phyloP scores from a whole-genome alignment of 768 basidiomycete genomes.

The Podaxis sp. region DNA sequence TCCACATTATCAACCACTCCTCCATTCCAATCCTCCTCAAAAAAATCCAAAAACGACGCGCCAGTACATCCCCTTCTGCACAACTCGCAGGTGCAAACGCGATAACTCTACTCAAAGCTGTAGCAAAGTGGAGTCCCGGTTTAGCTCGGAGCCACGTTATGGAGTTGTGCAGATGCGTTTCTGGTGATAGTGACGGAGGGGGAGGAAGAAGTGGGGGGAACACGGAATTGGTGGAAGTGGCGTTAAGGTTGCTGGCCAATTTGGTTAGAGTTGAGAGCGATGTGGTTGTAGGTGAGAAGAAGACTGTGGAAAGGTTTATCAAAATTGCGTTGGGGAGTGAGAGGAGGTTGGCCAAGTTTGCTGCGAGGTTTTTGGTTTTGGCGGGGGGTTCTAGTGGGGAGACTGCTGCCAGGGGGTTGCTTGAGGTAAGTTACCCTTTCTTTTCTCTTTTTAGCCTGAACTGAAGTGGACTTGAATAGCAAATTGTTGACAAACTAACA shows the following conservation, averaged over 20 bases:
- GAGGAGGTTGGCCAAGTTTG: constrained; percentile 78
- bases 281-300: constrained; percentile 66
- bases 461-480: constrained; percentile 33
- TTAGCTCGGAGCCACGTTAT: constrained; percentile 68
- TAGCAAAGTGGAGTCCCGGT: constrained; percentile 75
- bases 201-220: constrained; percentile 24
- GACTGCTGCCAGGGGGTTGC: constrained; percentile 44
- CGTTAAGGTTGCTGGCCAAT: constrained; percentile 75
- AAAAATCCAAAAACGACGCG: constrained; percentile 52
- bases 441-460: background rate
- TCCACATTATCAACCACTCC: constrained; percentile 80
- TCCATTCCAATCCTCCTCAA: constrained; percentile 81
- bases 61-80: constrained; percentile 31
- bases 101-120: constrained; percentile 43
- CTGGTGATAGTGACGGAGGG: constrained; percentile 44
- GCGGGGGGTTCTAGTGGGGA: constrained; percentile 39
- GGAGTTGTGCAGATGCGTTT: constrained; percentile 49
- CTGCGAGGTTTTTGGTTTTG: constrained; percentile 69
- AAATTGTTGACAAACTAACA: constrained; percentile 52
- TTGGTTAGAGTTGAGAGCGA: constrained; percentile 58
- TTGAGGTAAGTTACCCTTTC: constrained; percentile 51
- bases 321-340: constrained; percentile 60
- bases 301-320: constrained; percentile 57
- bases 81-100: constrained; percentile 44
- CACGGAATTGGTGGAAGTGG: constrained; percentile 53